Evolutionary conservation across 1,139 yeast species (phyloP), one percentile per base, ranked within the genome.

Genomic region (Entelexis paramagnoliae): DNA sequence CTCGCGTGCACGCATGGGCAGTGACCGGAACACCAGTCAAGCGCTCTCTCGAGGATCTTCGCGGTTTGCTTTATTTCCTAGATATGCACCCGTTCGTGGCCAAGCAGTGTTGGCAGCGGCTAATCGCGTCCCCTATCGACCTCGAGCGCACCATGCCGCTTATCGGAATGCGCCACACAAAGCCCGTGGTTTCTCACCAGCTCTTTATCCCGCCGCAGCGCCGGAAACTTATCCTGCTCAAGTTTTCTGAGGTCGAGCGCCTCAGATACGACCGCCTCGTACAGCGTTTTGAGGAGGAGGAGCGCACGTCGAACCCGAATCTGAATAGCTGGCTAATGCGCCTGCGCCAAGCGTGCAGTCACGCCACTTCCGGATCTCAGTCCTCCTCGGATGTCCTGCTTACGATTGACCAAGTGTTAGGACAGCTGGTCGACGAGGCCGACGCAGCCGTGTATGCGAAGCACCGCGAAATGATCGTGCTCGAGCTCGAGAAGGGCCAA

Each of bases 1-100:
- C 95, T 4, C 71, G 96, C 50, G 77, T 79, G 50, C 96, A 91
- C 68, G 80, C 95, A 0, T 91, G 97, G 97, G 96, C 95, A 8
- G 96, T 88, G 0, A 84, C 95, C 0, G 98, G 98, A 7, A 91
- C 98, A 0, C 95, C 97, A 0, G 83, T 88, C 11, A 78, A 80
- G 57, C 78, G 77, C 58, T 72, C 77, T 45, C 68, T 85, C 53
- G 69, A 71, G 46, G 96, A 89, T 66, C 69, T 88, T 52, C 79
- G 76, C 51, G 83, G 95, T 0, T 73, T 87, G 8, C 64, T 88
- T 36, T 74, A 78, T 17, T 89, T 86, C 62, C 68, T 88, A 56
- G 73, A 81, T 55, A 66, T 78, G 29, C 72, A 72, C 48, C 97
- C 97, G 0, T 83, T 86, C 55, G 71, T 68, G 22, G 63, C 66